Conservation (phyloP, 2,329 filamentous ascomycete species). For the Lithohypha guttulata region DNA sequence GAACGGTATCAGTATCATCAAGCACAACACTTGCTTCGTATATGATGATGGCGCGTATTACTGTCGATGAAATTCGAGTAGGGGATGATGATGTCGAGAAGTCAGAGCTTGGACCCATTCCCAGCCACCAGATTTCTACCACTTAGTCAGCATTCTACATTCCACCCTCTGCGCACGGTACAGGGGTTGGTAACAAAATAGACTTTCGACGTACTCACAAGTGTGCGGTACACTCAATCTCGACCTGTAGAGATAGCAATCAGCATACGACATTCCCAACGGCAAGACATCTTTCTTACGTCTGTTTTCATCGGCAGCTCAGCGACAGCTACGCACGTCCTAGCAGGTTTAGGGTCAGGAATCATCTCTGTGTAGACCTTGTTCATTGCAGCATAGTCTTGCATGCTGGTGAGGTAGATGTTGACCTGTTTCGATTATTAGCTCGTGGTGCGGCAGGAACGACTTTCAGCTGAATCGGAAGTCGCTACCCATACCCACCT, state of each 20-base stretch:
- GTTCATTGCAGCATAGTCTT: conserved; percentile 16
- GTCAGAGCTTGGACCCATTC: conserved; percentile 14
- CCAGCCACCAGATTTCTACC: conserved; percentile 4
- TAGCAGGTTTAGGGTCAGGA: conserved; percentile 19
- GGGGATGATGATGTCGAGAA: background rate
- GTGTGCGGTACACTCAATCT: conserved; percentile 22
- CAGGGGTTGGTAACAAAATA: no score
- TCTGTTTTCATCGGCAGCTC: conserved; percentile 21
- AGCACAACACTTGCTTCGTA: no score
- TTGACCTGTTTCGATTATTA: conserved; percentile 10
- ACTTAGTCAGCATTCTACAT: background rate
- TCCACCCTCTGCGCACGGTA: conserved; percentile 5
- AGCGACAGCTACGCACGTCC: conserved; percentile 21
- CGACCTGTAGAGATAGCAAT: conserved; percentile 14
- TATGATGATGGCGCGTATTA: no score
- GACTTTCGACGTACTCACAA: conserved; percentile 16
- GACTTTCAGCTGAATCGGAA: background rate
- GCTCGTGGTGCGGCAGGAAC: background rate
- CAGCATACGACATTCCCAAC: background rate
- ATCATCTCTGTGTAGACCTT: conserved; percentile 18
- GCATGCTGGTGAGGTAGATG: conserved; percentile 18
- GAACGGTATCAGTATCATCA: no score
- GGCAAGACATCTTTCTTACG: conserved; percentile 9
- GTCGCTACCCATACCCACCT: conserved; percentile 8
- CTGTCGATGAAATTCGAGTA: no score